phyloP scores from a whole-genome alignment of 2,329 filamentous ascomycete genomes.

The Blastomyces parvus region DNA sequence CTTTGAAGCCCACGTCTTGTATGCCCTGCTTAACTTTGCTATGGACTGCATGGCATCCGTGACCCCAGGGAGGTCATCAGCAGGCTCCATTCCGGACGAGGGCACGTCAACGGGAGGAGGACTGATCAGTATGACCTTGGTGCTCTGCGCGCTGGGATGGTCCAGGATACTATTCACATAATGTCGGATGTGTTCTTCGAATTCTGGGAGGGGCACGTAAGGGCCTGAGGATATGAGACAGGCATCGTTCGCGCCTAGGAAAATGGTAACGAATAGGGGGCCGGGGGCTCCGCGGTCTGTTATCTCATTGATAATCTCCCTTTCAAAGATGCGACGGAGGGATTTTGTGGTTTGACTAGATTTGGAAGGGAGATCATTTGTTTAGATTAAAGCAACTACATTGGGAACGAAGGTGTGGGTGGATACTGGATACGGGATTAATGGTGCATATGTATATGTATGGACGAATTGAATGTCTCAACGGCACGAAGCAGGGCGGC shows the following conservation, averaged over 20 bases:
- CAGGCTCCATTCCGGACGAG: not conserved
- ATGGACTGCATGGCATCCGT: conserved; percentile 5
- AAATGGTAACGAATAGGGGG: conserved; percentile 34
- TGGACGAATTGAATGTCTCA: not conserved
- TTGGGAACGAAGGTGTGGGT: not conserved
- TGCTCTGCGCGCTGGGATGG: conserved; percentile 22
- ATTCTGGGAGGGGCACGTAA: conserved; percentile 26
- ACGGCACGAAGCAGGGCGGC: not conserved
- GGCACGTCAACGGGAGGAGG: conserved; percentile 30
- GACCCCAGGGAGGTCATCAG: conserved; percentile 6
- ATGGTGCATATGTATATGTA: not conserved
- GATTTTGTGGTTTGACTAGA: conserved; percentile 15
- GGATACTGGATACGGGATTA: not conserved
- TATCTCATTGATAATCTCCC: conserved; percentile 11
- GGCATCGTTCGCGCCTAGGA: conserved; percentile 34
- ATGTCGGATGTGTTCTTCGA: conserved; percentile 27
- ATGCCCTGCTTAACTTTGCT: conserved; percentile 17
- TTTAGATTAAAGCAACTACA: not conserved
- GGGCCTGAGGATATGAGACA: conserved; percentile 21
- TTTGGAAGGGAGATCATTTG: not conserved
- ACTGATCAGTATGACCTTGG: conserved; percentile 31
- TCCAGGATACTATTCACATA: conserved; percentile 29
- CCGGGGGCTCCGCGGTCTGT: conserved; percentile 14
- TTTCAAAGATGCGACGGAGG: conserved; percentile 13
- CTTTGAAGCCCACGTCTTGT: conserved; percentile 31